Percentiles rank a stretch among this genome's conserved stretches.
These are phyloP conservation scores for Cyphellophora attinorum DNA, from an alignment of 2,329 filamentous ascomycete genomes.

Conservation along the genomic window DNA sequence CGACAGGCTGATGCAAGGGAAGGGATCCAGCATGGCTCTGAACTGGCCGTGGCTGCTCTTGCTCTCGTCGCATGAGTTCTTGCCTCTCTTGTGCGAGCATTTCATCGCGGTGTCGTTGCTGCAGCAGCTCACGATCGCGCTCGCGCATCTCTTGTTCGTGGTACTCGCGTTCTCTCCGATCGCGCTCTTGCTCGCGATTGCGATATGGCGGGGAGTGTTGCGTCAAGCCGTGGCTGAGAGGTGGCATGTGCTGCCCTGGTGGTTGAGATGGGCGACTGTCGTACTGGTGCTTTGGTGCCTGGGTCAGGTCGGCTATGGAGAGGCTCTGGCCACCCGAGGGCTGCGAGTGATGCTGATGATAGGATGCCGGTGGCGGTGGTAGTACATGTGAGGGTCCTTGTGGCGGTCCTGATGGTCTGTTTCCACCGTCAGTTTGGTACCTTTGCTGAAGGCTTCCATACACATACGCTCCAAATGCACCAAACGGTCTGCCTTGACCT, in stretches of 20 bases:
- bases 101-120: constrained; percentile 25
- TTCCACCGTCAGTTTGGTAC: not conserved
- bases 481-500: constrained; percentile 25
- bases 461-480: constrained; percentile 25
- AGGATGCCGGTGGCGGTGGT: constrained; percentile 16
- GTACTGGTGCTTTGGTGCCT: constrained; percentile 31
- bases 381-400: constrained; percentile 21
- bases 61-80: constrained; percentile 53
- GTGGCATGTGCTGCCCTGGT: constrained; percentile 12
- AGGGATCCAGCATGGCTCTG: constrained; percentile 83
- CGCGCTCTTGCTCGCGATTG: constrained; percentile 28
- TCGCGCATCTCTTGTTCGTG: constrained; percentile 48
- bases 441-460: constrained; percentile 2
- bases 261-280: constrained; percentile 27
- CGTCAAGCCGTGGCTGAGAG: constrained; percentile 10
- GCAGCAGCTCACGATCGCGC: constrained; percentile 39
- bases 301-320: constrained; percentile 37
- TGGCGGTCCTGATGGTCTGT: constrained; percentile 26
- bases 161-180: constrained; percentile 45
- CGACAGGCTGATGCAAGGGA: constrained; percentile 88
- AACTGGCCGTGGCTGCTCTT: constrained; percentile 62
- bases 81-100: constrained; percentile 37
- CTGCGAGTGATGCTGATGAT: constrained; percentile 25
- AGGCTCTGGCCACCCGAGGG: constrained; percentile 32
- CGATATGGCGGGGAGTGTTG: constrained; percentile 19